Base-by-base conservation (phyloP, 805 yeast genomes). In the Blastobotrys americana region DNA sequence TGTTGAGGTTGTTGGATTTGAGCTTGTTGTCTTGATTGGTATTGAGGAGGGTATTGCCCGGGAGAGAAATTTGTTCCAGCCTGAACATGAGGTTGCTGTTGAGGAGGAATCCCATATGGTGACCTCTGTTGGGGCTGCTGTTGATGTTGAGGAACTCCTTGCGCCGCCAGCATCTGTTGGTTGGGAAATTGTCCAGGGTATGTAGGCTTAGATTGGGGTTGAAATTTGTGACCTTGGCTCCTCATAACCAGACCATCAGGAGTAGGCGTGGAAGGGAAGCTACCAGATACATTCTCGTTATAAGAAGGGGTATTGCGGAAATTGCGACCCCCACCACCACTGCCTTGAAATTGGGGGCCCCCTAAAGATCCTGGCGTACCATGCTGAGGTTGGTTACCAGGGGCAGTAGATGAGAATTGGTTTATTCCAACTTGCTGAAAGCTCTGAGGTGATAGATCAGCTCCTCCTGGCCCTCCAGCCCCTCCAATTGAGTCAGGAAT, bases 1-100 rank as follows among this genome's bases (percentile, higher is more conserved):
- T 44, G 55, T 41, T 48, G 55, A 22, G 44, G 53, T 20, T 52
- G 56, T 36, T 50, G 59, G 33, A 44, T 51, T 42, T 49, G 50
- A 31, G 45, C 52, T 23, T 47, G 55, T 17, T 33, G 16, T 47
- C 17, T n/a, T 34, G n/a, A 13, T 8, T 8, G 10, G 8, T 25
- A 13, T 3, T 27, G 36, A n/a, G 19, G 38, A 17, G 19, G 41
- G 4, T 37, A n/a, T 10, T 37, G 39, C 15, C 23, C 28, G 16
- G 17, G 39, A 10, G n/a, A 19, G 9, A n/a, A 17, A 17, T 33
- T 22, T n/a, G 27, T 20, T 13, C 39, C 5, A n/a, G 20, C 27
- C 4, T 20, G n/a, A 36, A 20, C 39, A 5, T 36, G 27, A 18
- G n/a, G n/a, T n/a, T n/a, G n/a, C n/a, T n/a, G n/a, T n/a, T n/a